Conservation (phyloP, 2,329 filamentous ascomycete genomes). For the Coleophoma cylindrospora region DNA sequence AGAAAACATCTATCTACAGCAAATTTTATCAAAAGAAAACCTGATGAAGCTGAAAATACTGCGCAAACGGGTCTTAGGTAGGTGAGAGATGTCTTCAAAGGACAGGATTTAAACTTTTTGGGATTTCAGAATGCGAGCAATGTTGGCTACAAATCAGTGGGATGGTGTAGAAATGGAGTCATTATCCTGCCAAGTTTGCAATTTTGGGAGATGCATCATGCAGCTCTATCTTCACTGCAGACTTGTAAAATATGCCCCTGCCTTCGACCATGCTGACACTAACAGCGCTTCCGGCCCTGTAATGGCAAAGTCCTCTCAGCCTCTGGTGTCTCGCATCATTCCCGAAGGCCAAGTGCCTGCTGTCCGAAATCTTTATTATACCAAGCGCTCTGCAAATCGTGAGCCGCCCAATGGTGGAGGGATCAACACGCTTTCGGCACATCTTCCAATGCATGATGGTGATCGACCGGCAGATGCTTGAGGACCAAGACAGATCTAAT, state of each 20-base stretch:
- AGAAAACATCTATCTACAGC: constrained; percentile 34
- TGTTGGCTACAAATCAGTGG: background rate
- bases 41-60: constrained; percentile 22
- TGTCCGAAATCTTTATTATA: constrained; percentile 1
- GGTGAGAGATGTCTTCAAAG: constrained; percentile 3
- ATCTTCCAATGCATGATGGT: constrained; percentile 5
- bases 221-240: constrained; percentile 2
- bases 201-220: constrained; percentile 4
- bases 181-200: constrained; percentile 2
- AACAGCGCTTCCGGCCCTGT: no score
- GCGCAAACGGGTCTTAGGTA: constrained; percentile 20
- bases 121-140: constrained; percentile 2
- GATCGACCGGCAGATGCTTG: background rate
- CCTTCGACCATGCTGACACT: no score
- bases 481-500: no score
- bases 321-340: background rate
- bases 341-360: background rate
- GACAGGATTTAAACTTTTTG: constrained; percentile 2
- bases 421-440: constrained; percentile 1
- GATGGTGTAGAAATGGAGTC: constrained; percentile 1
- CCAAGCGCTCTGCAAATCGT: constrained; percentile 1
- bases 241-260: background rate
- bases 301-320: no score
- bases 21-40: constrained; percentile 27
- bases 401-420: background rate